phyloP scores from a whole-genome alignment of 495 filamentous ascomycete species.

The Daldinia grandis region DNA sequence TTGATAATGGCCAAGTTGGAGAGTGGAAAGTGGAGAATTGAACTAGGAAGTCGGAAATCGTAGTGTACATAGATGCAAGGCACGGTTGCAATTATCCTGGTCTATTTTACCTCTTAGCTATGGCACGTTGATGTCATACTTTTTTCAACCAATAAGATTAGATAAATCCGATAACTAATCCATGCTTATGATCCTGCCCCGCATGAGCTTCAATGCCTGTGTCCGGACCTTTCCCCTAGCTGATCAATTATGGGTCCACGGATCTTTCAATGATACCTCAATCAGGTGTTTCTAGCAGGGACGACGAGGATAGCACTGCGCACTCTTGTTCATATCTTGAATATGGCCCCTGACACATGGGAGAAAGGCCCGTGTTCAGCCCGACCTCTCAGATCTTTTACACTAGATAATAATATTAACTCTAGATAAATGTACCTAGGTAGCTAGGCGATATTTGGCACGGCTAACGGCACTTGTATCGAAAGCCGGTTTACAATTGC shows the following conservation, averaged over 20 bases:
- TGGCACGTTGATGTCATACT: not conserved
- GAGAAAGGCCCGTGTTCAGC: not conserved
- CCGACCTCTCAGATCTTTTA: not conserved
- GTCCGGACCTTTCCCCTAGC: not conserved
- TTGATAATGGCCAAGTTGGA: constrained; percentile 6
- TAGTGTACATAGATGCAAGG: constrained; percentile 27
- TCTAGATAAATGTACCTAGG: not conserved
- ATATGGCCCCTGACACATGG: not conserved
- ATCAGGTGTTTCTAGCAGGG: not conserved
- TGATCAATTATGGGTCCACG: not conserved
- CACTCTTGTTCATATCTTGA: not conserved
- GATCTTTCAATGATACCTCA: not conserved
- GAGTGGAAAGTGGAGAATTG: constrained; percentile 20
- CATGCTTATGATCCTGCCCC: not conserved
- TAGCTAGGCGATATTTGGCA: not conserved
- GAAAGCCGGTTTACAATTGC: not conserved
- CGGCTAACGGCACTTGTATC: not conserved
- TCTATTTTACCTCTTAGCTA: not conserved
- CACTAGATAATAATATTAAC: not conserved
- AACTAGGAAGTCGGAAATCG: not conserved
- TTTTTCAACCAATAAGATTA: not conserved
- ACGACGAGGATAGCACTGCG: not conserved
- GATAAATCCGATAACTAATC: not conserved
- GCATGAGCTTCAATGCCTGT: not conserved
- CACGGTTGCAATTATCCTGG: constrained; percentile 14